Percentiles rank a stretch among this genome's conserved stretches.
phyloP scores from a whole-genome alignment of 2,329 filamentous ascomycete species.

The Helotiales sp. region DNA sequence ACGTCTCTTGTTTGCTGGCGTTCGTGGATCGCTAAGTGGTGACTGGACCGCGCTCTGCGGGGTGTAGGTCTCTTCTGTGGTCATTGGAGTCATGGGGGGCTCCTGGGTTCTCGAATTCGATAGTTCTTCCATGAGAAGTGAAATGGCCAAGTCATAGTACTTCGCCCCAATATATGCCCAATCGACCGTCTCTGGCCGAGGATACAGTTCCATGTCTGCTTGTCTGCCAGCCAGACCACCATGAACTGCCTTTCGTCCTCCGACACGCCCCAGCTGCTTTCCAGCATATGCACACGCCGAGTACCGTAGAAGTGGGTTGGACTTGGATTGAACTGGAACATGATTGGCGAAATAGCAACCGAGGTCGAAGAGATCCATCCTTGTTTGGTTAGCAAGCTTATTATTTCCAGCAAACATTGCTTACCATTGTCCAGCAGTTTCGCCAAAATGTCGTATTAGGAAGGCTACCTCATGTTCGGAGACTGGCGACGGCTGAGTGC shows the following conservation, averaged over 20 bases:
- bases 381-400: conserved; percentile 30
- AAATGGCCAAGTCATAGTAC: conserved; percentile 59
- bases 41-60: conserved; percentile 28
- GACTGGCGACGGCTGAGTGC: conserved; percentile 32
- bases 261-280: conserved; percentile 58
- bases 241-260: conserved; percentile 49
- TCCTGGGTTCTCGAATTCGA: conserved; percentile 31
- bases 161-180: conserved; percentile 61
- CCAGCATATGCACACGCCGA: conserved; percentile 62
- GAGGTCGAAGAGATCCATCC: conserved; percentile 54
- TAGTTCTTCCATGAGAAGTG: conserved; percentile 44
- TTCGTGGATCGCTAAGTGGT: conserved; percentile 24
- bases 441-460: conserved; percentile 58
- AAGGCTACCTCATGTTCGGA: conserved; percentile 59
- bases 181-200: conserved; percentile 46
- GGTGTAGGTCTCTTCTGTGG: conserved; percentile 31
- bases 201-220: conserved; percentile 52
- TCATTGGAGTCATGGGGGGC: conserved; percentile 33
- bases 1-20: conserved; percentile 39
- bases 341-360: conserved; percentile 60
- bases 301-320: conserved; percentile 47
- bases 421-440: conserved; percentile 58
- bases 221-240: conserved; percentile 48
- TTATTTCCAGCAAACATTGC: conserved; percentile 14
- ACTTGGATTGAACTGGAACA: conserved; percentile 56